Evolutionary conservation across 2,329 filamentous ascomycete genomes (phyloP).

Genomic region (Remersonia thermophila): DNA sequence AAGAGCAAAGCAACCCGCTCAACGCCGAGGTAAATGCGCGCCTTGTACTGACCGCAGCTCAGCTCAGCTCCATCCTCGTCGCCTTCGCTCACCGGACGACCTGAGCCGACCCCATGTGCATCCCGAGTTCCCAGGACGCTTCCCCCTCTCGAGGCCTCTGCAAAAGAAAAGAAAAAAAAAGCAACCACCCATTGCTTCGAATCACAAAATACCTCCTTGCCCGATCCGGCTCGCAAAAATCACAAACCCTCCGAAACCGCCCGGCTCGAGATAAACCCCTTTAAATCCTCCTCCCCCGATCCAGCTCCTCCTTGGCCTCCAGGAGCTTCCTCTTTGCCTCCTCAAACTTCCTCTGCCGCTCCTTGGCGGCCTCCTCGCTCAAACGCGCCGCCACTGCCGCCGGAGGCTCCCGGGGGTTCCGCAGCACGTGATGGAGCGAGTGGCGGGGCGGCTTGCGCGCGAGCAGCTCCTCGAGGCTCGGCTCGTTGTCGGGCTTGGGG

Average conservation of each 20-base stretch:
- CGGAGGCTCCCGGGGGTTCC: slow-evolving; percentile 16
- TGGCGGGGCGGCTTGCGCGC: slow-evolving; percentile 27
- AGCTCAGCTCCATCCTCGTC: no score
- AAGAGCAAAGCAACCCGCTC: neutral
- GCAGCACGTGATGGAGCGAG: slow-evolving; percentile 20
- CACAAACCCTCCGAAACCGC: no score
- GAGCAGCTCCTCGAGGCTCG: slow-evolving; percentile 32
- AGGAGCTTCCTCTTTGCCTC: slow-evolving; percentile 36
- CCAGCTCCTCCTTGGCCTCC: slow-evolving; percentile 22
- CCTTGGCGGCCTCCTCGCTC: slow-evolving; percentile 20
- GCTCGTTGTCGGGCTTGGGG: slow-evolving; percentile 27
- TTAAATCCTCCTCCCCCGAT: neutral
- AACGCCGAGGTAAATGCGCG: no score
- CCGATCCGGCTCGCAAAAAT: no score
- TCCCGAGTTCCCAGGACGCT: no score
- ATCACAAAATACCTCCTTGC: no score
- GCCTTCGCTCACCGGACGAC: no score
- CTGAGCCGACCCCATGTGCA: no score
- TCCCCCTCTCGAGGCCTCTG: neutral
- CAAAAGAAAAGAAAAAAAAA: neutral
- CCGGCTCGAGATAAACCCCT: no score
- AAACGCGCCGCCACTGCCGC: slow-evolving; percentile 6
- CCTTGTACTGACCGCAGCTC: no score
- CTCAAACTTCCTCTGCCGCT: slow-evolving; percentile 30
- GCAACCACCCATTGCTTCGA: no score